A percentile compares a stretch with the other conserved stretches of the same genome.
Conservation (phyloP, 2,329 filamentous ascomycete genomes). For the Diaporthe destruens region DNA sequence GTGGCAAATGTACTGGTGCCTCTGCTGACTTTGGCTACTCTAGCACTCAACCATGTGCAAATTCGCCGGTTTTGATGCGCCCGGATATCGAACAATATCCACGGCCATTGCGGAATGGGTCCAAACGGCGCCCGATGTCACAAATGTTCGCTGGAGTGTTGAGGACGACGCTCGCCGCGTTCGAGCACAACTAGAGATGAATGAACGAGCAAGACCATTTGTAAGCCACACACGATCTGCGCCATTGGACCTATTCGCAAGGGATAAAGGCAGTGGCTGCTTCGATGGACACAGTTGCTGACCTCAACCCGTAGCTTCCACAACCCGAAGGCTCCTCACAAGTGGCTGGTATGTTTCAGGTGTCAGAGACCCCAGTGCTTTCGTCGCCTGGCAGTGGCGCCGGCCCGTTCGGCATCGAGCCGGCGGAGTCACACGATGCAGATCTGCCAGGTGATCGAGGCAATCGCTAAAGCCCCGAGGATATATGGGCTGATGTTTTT, state of each 20-base stretch:
- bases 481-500: constrained; percentile 45
- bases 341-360: constrained; percentile 37
- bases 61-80: constrained; percentile 72
- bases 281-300: not conserved
- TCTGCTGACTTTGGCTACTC: not conserved
- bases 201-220: constrained; percentile 59
- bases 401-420: constrained; percentile 29
- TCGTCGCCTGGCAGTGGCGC: constrained; percentile 5
- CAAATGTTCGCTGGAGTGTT: constrained; percentile 69
- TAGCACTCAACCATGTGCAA: constrained; percentile 79
- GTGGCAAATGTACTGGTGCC: not conserved
- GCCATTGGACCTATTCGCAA: not conserved
- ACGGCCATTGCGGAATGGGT: constrained; percentile 65
- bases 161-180: constrained; percentile 67
- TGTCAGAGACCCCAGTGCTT: constrained; percentile 4
- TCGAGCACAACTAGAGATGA: constrained; percentile 58
- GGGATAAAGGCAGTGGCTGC: not conserved
- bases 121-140: constrained; percentile 65
- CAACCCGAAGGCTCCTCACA: constrained; percentile 17
- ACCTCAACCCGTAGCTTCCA: constrained; percentile 20
- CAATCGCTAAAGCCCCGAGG: constrained; percentile 29
- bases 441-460: constrained; percentile 38
- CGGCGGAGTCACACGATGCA: constrained; percentile 10
- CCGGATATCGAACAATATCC: constrained; percentile 71
- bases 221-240: constrained; percentile 46